Conservation (phyloP, 805 yeast species). For the Wickerhamiella kazuoi region DNA sequence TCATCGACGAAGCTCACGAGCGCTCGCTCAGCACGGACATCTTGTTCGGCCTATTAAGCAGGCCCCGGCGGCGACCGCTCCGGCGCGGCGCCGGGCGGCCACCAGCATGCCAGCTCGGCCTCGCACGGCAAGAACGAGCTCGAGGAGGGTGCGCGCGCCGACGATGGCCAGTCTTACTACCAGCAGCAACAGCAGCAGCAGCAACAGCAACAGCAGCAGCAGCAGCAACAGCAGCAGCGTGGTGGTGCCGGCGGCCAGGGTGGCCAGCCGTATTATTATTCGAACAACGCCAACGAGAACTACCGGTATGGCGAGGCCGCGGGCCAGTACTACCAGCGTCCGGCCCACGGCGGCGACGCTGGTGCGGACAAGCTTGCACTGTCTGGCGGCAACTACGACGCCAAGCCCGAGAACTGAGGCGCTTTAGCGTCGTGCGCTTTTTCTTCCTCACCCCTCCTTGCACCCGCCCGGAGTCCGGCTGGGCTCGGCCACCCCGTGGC, state of each 20-base stretch:
- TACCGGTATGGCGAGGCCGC: neutral
- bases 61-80: too few relatives aligned
- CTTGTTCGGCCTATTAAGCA: neutral
- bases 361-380: neutral
- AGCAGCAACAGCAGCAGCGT: slow-evolving; percentile 1
- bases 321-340: neutral
- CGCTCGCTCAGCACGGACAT: neutral
- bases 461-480: neutral
- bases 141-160: neutral
- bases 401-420: neutral
- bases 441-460: neutral
- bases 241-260: neutral
- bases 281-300: neutral
- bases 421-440: neutral
- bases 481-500: too few relatives aligned
- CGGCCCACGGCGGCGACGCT: neutral
- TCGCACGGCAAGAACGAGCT: neutral
- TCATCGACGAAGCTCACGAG: too few relatives aligned
- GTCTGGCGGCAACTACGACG: neutral
- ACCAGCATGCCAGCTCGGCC: neutral
- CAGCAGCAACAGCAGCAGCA: slow-evolving; percentile 2
- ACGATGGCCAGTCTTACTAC: slow-evolving; percentile 2
- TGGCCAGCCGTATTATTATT: neutral
- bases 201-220: slow-evolving; percentile 3
- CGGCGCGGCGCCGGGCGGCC: too few relatives aligned